Base-by-base conservation (phyloP, 495 filamentous ascomycete genomes). In the Penicillium canescens region DNA sequence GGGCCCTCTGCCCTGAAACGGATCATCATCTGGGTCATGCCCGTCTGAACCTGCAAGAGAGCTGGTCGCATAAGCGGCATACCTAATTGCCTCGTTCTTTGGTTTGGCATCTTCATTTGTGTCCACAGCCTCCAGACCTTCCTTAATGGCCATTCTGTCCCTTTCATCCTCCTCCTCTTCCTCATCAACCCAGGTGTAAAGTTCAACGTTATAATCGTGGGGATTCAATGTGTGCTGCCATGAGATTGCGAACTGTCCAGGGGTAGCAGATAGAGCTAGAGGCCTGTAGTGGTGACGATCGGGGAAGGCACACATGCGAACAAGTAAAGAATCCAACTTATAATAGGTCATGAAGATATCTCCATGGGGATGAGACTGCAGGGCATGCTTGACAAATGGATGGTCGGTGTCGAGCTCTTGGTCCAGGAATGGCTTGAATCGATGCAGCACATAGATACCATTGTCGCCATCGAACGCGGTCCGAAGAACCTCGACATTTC, bases 381-480 rank as follows among this genome's bases (percentile, higher is more conserved):
- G 34, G 0, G 73, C 73, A 16, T 74, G 63, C 35, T 64, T 65
- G 14, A 77, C 62, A 49, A 77, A 77, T 14, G 72, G 67, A 37
- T 74, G 69, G 4, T 61, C 49, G 2, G 46, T 50, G 6, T 70
- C 63, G 3, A 51, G 33, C 11, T 59, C 52, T 16, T 63, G 56
- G 24, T 70, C 63, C 28, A 51, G n/a, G 9, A 51, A 53, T 31
- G 71, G 70, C 10, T 46, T 65, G 38, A 73, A 63, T 2, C 68
- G 65, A 35, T 73, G 62, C 28, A 77, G 60, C 13, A 73, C 56
- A 42, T 68, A 71, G 4, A 71, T 34, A 2, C 60, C 56, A 48
- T 50, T 14, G 6, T 51, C 46, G 24, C 52, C 42, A 57, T 69
- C 59, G 34, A 64, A 65, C 1, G 60, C 52, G 20, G 73, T 71